Base-by-base conservation (phyloP, 805 yeast species). In the Spathaspora gorwiae region DNA sequence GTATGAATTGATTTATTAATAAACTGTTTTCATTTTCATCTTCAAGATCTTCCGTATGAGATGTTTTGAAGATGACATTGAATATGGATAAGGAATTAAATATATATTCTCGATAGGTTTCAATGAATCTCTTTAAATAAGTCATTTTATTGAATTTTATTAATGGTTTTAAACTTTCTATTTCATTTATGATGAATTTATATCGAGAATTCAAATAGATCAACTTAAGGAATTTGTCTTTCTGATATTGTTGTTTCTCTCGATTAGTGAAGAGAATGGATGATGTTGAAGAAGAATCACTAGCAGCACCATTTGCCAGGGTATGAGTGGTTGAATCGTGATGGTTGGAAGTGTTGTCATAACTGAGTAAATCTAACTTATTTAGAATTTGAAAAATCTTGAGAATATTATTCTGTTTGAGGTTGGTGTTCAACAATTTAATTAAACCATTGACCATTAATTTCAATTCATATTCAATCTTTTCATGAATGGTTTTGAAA, bases 51-150 rank as follows among this genome's bases (percentile, higher is more conserved):
- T 30, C 24, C 7, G 10, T 7, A 36, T 57, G 54, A 15, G 51
- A 51, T 39, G 77, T 73, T 11, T 50, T 52, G 57, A 88, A 86
- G 0, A 86, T 76, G 5, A 87, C 78, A 47, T 75, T 76, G 60
- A 75, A 84, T 2, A 83, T 79, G 45, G 85, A 77, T 2, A 88
- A 70, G 0, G 94, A 81, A 26, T 83, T 84, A 61, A 84, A 86
- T 13, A 88, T 80, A 54, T 80, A 85, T 60, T 90, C 97, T 59
- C 99, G 75, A 47, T 88, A 80, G 4, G 87, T 80, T 61, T 94
- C 98, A 34, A 92, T 76, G 53, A 80, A 84, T 51, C 95, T 72
- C 54, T 89, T 90, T 46, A 90, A 66, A 56, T 81, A 87, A 41
- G 82, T 78, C 46, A 81, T 80, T 35, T 70, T 64, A 40, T 75